Base-by-base conservation (phyloP, 805 yeast genomes). In the Metschnikowia borealis region DNA sequence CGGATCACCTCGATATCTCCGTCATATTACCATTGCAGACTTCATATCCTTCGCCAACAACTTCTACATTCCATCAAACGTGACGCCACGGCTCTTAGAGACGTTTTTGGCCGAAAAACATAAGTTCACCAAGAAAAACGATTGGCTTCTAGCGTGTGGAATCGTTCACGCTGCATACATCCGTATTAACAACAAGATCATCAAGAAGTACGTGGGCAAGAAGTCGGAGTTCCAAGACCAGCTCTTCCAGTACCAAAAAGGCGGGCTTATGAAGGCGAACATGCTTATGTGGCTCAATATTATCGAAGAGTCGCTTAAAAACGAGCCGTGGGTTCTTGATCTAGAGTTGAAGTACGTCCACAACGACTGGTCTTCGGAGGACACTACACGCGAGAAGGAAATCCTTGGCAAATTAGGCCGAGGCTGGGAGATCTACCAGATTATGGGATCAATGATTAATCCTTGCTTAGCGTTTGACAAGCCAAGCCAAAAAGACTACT, bases 101-200 rank as follows among this genome's bases (percentile, higher is more conserved):
- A 76, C 82, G 1, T 85, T 77, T 55, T 66, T 73, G 37, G 64
- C 70, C 3, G 80, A 81, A 58, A 73, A 76, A 43, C 73, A 75
- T 40, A 80, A 81, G 54, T 76, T 84, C 37, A 54, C 57, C n/a
- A 73, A 70, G 52, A 77, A 77, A 34, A 81, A 79, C 51, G 84
- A 83, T 37, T 85, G 90, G 89, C 81, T 82, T 6, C 63, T 86
- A 20, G 79, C 85, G 2, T 83, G 87, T 62, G 91, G 91, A 0
- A 61, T 86, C 54, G 74, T 85, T 0, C 71, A 84, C 34, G 77
- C 84, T 17, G 83, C 84, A 13, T 82, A 81, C 49, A 68, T 74
- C 17, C 71, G 82, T 14, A 71, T 85, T 32, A 82, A 83, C 62
- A 74, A 77, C 49, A 70, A 70, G 20, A 61, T 71, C 33, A 62